Evolutionary conservation across 495 filamentous ascomycete genomes (phyloP), one percentile per base, ranked within the genome.

Genomic region (Penicillium coffeae): DNA sequence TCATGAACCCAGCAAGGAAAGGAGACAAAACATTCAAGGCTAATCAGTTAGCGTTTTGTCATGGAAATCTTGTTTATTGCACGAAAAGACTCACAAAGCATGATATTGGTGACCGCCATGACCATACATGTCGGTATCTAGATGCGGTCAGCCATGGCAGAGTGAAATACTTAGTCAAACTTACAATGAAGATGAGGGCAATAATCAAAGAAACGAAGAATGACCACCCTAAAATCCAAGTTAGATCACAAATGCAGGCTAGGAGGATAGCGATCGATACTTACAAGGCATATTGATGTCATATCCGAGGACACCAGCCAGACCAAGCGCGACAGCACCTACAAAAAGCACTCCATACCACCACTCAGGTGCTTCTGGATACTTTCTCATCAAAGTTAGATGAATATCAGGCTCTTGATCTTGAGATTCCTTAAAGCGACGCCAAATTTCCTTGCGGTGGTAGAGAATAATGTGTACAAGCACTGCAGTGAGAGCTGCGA

Each of bases 1-100:
- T 78, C 49, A 84, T 83, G 48, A 83, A 84, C 0, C 82, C 81
- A 42, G 73, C 77, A 19, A 86, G 55, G 48, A 84, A 84, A 56
- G 83, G 81, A 1, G 81, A 82, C 36, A 84, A 49, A 12, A 84
- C 80, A 50, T 83, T 83, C 14, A 82, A 61, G 19, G 77, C 79
- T 47, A 78, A 43, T 7, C 8, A 5, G 25, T 48, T 30, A 53
- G 50, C 0, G 22, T 22, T 9, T 12, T 3, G 18, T 12, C 14
- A 19, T 15, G 19, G 20, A 9, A 8, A 19, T 33, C 18, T 13
- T n/a, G n/a, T n/a, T 30, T 30, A 30, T 30, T 10, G 25, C 4
- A 30, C 1, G 2, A 8, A 15, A 1, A 21, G 0, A 50, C 56
- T 12, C 46, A 60, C 57, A 56, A 2, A 60, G 40, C 49, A 75